phyloP scores from a whole-genome alignment of 257 asterid species.

The Perilla frutescens region DNA sequence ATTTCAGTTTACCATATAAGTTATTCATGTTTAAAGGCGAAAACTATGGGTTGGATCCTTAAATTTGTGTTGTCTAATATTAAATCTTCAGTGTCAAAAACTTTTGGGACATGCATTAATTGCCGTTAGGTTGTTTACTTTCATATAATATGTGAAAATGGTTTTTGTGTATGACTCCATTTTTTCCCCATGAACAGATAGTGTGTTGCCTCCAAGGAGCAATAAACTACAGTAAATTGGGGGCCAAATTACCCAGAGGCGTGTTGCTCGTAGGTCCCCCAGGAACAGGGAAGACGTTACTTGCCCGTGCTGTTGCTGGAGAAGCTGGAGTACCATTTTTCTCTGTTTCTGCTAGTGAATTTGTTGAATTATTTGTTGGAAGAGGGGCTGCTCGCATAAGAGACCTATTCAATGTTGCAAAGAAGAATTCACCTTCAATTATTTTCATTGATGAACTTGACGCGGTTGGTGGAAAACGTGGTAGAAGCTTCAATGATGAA shows the following conservation, averaged over 20 bases:
- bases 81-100: neutral
- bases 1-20: neutral
- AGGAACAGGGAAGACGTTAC: conserved; percentile 91
- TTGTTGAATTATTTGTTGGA: conserved; percentile 96
- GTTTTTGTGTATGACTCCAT: conserved; percentile 13
- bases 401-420: conserved; percentile 85
- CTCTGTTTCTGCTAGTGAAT: conserved; percentile 97
- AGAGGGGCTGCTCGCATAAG: conserved; percentile 98
- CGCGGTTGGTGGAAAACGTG: conserved; percentile 98
- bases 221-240: conserved; percentile 85
- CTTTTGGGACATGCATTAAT: neutral
- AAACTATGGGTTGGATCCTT: neutral
- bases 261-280: conserved; percentile 99
- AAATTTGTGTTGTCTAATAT: neutral
- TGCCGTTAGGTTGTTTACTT: conserved; percentile 19
- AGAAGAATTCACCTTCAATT: conserved; percentile 92
- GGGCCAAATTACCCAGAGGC: conserved; percentile 93
- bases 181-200: conserved; percentile 49
- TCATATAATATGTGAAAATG: neutral
- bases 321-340: conserved; percentile 96
- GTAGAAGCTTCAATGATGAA: conserved; percentile 96
- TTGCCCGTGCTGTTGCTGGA: conserved; percentile 99
- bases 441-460: conserved; percentile 95
- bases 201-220: conserved; percentile 94
- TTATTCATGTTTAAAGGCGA: neutral